Evolutionary conservation across 768 basidiomycete species (phyloP).

Genomic region (Lactarius vividus): DNA sequence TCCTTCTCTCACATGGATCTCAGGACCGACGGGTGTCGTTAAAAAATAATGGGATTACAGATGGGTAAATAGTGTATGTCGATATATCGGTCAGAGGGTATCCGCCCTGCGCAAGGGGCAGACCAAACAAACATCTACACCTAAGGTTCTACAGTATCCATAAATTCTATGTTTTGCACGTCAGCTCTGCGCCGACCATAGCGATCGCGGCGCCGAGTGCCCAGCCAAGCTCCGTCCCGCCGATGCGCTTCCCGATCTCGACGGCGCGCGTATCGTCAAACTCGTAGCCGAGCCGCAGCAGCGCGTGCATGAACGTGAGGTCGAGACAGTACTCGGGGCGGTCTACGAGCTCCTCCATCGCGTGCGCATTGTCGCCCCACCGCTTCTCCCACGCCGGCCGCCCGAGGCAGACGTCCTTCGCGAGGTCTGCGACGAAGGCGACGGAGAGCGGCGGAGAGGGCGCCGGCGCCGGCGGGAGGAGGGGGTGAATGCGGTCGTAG

Average conservation of each 20-base stretch:
- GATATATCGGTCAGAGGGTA: neutral
- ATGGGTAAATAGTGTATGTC: neutral
- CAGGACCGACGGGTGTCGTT: neutral
- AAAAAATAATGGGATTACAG: neutral
- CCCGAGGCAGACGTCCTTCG: constrained; percentile 72
- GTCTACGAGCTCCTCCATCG: constrained; percentile 67
- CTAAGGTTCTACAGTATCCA: neutral
- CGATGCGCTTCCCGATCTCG: constrained; percentile 81
- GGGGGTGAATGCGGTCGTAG: constrained; percentile 87
- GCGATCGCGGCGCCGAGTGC: constrained; percentile 81
- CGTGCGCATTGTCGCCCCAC: constrained; percentile 45
- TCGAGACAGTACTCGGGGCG: constrained; percentile 96
- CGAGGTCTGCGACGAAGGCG: constrained; percentile 59
- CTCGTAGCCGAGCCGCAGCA: constrained; percentile 89
- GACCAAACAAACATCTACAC: neutral
- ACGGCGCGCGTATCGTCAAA: constrained; percentile 67
- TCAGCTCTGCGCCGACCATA: constrained; percentile 62
- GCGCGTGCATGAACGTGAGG: constrained; percentile 89
- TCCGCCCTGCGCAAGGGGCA: neutral
- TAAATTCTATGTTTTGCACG: constrained; percentile 42
- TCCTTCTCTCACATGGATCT: neutral
- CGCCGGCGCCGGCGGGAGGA: constrained; percentile 46
- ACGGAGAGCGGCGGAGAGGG: constrained; percentile 38
- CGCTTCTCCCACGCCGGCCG: constrained; percentile 52
- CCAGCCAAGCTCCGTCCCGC: constrained; percentile 93